Evolutionary conservation across 2,329 filamentous ascomycete genomes (phyloP).

Genomic region (Stagonosporopsis vannaccii): DNA sequence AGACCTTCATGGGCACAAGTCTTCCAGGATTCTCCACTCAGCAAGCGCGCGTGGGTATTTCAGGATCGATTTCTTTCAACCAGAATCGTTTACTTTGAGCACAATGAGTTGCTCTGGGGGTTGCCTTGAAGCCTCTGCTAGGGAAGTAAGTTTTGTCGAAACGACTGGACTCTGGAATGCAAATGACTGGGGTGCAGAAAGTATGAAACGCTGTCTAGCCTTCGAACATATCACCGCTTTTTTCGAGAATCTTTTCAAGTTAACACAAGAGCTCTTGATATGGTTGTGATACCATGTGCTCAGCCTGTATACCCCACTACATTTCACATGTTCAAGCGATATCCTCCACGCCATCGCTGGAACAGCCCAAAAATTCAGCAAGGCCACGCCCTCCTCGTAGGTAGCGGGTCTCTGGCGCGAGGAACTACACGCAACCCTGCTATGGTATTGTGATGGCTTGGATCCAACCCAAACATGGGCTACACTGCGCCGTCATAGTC

Average conservation of each 20-base stretch:
- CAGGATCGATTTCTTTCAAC: neutral
- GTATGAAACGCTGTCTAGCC: neutral
- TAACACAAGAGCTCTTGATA: neutral
- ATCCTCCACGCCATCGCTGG: neutral
- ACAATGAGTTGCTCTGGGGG: neutral
- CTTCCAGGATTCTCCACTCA: neutral
- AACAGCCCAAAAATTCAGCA: neutral
- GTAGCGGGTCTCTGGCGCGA: neutral
- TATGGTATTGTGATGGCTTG: neutral
- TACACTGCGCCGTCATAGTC: neutral
- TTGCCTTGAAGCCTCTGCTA: neutral
- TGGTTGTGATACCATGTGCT: neutral
- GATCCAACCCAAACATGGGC: too few species aligned
- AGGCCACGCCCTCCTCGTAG: neutral
- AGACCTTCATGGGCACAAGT: neutral
- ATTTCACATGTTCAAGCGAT: neutral
- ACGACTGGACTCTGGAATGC: neutral
- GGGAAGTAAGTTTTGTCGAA: neutral
- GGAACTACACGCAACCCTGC: neutral
- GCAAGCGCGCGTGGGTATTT: neutral
- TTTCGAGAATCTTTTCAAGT: too few species aligned
- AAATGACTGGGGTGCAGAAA: neutral
- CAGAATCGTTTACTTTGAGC: neutral
- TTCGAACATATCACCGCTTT: neutral
- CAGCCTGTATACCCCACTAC: neutral